Evolutionary conservation across 2,329 filamentous ascomycete species (phyloP).

Genomic region (Neopestalotiopsis sp.): DNA sequence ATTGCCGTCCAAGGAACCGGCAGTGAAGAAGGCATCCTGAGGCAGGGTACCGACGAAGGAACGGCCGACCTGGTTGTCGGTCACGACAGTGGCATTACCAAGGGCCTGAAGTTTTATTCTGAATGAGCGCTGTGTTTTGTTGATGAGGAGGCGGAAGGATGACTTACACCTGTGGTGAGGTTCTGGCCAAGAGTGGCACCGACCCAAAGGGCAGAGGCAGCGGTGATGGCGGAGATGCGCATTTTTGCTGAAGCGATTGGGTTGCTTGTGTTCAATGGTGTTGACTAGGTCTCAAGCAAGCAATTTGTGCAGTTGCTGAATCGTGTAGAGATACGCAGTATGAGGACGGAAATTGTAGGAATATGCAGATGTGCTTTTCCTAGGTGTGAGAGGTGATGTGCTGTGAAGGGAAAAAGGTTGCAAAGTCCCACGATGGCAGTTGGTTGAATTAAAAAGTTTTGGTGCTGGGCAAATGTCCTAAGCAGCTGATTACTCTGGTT

Average conservation of each 20-base stretch:
- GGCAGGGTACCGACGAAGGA: conserved; percentile 63
- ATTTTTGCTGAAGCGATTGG: conserved; percentile 22
- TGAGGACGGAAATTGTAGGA: background rate
- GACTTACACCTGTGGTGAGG: conserved; percentile 31
- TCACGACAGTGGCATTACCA: conserved; percentile 55
- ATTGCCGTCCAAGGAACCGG: conserved; percentile 53
- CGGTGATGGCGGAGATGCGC: conserved; percentile 29
- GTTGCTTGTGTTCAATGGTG: background rate
- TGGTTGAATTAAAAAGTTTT: background rate
- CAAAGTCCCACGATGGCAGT: background rate
- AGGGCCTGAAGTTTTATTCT: conserved; percentile 37
- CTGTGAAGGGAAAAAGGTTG: background rate
- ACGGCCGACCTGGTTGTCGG: conserved; percentile 59
- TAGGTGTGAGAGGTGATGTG: background rate
- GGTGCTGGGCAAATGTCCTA: background rate
- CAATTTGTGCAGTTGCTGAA: background rate
- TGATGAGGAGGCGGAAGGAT: background rate
- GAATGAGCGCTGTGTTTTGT: background rate
- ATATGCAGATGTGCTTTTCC: background rate
- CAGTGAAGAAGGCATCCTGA: conserved; percentile 54
- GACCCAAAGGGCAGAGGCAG: conserved; percentile 30
- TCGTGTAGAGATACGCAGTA: background rate
- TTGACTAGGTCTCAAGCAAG: background rate
- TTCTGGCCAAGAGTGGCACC: conserved; percentile 31
- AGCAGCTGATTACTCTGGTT: background rate